These are phyloP conservation scores for Neostapfia colusana DNA, from an alignment of 176 grass and related monocot genomes.

Conservation along the genomic window DNA sequence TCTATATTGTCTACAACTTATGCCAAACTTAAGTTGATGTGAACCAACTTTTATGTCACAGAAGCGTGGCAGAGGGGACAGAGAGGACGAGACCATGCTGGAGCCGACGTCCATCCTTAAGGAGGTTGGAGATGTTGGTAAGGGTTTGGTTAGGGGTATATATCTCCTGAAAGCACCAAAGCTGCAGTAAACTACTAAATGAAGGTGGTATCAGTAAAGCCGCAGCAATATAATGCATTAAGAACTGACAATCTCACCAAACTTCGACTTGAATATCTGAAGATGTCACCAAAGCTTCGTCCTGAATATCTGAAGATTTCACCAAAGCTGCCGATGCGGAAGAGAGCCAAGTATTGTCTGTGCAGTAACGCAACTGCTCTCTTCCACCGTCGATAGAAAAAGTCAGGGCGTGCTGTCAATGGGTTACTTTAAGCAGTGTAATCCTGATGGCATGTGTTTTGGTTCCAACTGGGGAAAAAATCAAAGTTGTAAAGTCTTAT, in stretches of 20 bases:
- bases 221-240: neutral
- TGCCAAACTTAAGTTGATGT: conserved; percentile 1
- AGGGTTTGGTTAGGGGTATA: conserved; percentile 85
- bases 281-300: no score
- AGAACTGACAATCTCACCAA: neutral
- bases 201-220: neutral
- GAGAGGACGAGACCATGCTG: conserved; percentile 41
- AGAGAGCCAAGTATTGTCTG: neutral
- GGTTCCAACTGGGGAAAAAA: neutral
- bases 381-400: neutral
- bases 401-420: neutral
- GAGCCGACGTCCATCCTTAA: conserved; percentile 62
- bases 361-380: neutral
- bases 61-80: conserved; percentile 77
- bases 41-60: conserved; percentile 40
- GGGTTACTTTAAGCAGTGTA: conserved; percentile 15
- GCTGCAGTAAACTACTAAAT: conserved; percentile 19
- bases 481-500: conserved; percentile 4
- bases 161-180: conserved; percentile 79
- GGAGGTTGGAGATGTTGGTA: conserved; percentile 75
- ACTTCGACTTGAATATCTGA: neutral
- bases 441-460: neutral
- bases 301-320: no score
- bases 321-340: neutral
- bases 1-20: neutral